Percentiles rank a stretch among this genome's conserved stretches.
These are phyloP conservation scores for Colletotrichum trifolii DNA, from an alignment of 2,329 filamentous ascomycete species.

Conservation along the genomic window DNA sequence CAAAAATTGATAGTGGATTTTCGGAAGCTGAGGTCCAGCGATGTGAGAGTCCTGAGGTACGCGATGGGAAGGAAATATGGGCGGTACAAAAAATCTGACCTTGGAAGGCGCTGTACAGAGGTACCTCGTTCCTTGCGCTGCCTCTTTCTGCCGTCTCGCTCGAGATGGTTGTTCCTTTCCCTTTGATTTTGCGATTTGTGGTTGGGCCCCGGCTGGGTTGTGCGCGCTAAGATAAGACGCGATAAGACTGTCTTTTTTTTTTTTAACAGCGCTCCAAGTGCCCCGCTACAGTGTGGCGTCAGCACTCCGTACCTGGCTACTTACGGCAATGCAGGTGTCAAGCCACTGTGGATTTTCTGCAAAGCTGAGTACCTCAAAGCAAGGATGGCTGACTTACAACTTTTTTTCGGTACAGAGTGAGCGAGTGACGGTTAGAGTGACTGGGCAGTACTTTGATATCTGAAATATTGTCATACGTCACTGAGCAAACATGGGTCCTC, in stretches of 20 bases:
- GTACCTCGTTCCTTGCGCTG: background rate
- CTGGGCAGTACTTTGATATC: background rate
- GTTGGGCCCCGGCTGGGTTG: conserved; percentile 58
- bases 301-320: too few species aligned
- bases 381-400: conserved; percentile 32
- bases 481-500: conserved; percentile 37
- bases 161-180: conserved; percentile 36
- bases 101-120: background rate
- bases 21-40: background rate
- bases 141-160: conserved; percentile 49
- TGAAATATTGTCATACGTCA: background rate
- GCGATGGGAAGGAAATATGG: conserved; percentile 20
- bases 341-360: conserved; percentile 37
- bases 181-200: conserved; percentile 55
- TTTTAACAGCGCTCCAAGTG: conserved; percentile 32
- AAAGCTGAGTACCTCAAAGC: conserved; percentile 26
- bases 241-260: conserved; percentile 40
- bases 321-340: conserved; percentile 23
- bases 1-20: conserved; percentile 41
- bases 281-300: conserved; percentile 33
- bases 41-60: background rate
- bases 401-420: conserved; percentile 30
- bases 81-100: conserved; percentile 31
- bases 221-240: conserved; percentile 63
- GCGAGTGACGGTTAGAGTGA: conserved; percentile 14